A percentile compares a stretch with the other conserved stretches of the same genome.
Conservation (phyloP, 208 protist species). For the Crithidia thermophila region DNA sequence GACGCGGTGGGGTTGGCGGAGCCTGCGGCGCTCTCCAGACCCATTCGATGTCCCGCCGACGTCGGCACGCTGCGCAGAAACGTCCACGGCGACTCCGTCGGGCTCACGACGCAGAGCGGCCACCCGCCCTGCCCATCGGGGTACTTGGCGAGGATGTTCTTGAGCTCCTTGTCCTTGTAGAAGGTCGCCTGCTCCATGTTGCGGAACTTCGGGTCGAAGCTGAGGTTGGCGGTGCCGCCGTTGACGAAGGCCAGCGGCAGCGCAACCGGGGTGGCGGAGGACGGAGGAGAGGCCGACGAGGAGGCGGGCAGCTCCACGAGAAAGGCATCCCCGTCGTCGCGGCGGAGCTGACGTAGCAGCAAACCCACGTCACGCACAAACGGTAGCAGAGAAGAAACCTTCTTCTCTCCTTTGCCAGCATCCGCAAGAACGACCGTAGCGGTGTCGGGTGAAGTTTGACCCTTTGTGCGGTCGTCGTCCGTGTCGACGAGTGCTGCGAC, state of each 20-base stretch:
- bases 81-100: constrained; percentile 25
- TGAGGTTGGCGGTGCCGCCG: constrained; percentile 52
- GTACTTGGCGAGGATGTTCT: constrained; percentile 76
- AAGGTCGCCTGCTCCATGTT: constrained; percentile 77
- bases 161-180: constrained; percentile 74
- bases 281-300: not conserved
- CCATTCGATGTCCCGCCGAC: constrained; percentile 1
- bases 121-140: constrained; percentile 84
- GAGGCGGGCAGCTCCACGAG: constrained; percentile 45
- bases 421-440: no score
- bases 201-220: constrained; percentile 69
- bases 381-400: constrained; percentile 6
- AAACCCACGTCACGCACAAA: constrained; percentile 51
- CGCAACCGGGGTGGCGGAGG: constrained; percentile 27
- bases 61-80: constrained; percentile 35
- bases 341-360: constrained; percentile 46
- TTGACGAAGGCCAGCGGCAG: constrained; percentile 69
- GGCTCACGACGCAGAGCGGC: constrained; percentile 34
- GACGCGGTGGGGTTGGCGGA: not conserved
- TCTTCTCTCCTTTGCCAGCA: not conserved
- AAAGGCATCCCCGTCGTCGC: constrained; percentile 57
- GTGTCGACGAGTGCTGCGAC: constrained; percentile 23
- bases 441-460: no score
- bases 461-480: not conserved
- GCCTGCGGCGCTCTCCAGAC: constrained; percentile 3